A percentile compares a stretch with the other conserved stretches of the same genome.
Evolutionary conservation across 495 filamentous ascomycete genomes (phyloP).

Genomic region (Aspergillus mulundensis): DNA sequence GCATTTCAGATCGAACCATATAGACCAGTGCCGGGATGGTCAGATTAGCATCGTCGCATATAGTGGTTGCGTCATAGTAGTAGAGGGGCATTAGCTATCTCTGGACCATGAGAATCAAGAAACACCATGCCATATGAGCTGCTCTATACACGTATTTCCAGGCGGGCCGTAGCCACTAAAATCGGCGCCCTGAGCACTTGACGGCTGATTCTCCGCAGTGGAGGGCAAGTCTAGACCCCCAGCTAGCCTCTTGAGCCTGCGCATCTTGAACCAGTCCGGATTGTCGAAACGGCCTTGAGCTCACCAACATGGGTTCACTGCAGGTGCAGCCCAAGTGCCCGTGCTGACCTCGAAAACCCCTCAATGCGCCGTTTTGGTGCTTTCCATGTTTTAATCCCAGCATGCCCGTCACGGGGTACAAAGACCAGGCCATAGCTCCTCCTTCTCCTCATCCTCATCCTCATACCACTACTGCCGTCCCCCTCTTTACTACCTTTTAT

Average conservation of each 20-base stretch:
- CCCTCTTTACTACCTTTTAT: constrained; percentile 9
- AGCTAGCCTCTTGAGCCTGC: neutral
- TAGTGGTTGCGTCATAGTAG: constrained; percentile 11
- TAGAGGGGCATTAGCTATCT: neutral
- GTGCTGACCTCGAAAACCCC: constrained; percentile 6
- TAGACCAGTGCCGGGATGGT: neutral
- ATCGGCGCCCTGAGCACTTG: neutral
- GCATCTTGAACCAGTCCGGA: neutral
- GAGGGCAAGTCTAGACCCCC: neutral
- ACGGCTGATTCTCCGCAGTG: constrained; percentile 5
- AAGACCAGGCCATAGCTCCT: constrained; percentile 4
- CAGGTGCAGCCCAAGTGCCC: constrained; percentile 7
- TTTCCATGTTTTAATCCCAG: constrained; percentile 15
- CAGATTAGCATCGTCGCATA: constrained; percentile 3
- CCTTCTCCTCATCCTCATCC: constrained; percentile 5
- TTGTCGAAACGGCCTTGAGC: neutral
- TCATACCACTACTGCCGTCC: constrained; percentile 14
- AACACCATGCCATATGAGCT: neutral
- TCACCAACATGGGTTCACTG: neutral
- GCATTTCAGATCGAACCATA: neutral
- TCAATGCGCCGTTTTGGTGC: neutral
- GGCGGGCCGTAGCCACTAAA: neutral
- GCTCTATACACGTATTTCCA: neutral
- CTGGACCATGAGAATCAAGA: neutral
- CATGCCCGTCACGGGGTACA: constrained; percentile 12